A percentile compares a stretch with the other conserved stretches of the same genome.
Conservation (phyloP, 2,329 filamentous ascomycete species). For the Microdochium nivale region DNA sequence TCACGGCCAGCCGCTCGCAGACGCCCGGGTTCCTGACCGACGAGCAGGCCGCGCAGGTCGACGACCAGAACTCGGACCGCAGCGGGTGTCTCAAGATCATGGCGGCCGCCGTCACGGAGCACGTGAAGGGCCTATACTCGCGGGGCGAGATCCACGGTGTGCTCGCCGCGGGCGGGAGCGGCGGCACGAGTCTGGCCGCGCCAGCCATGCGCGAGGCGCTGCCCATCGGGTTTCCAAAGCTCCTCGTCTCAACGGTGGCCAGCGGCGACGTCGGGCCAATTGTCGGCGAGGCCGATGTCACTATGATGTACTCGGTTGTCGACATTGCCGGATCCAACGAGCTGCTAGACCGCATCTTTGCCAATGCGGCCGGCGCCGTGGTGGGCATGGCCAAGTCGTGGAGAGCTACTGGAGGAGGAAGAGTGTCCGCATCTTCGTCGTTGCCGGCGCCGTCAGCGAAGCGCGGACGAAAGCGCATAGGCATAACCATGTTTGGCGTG, state of each 20-base stretch:
- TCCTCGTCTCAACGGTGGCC: slow-evolving; percentile 63
- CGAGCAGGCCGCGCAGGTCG: slow-evolving; percentile 19
- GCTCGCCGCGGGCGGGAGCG: slow-evolving; percentile 52
- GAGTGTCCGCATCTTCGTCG: not conserved
- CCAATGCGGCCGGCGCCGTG: slow-evolving; percentile 55
- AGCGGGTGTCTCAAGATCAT: slow-evolving; percentile 50
- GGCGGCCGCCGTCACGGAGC: slow-evolving; percentile 33
- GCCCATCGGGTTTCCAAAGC: slow-evolving; percentile 59
- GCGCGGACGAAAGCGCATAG: slow-evolving; percentile 39
- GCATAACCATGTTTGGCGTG: slow-evolving; percentile 67
- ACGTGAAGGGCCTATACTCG: slow-evolving; percentile 29
- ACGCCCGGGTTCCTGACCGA: slow-evolving; percentile 27
- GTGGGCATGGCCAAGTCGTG: slow-evolving; percentile 47
- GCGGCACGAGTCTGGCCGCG: slow-evolving; percentile 52
- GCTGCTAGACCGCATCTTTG: slow-evolving; percentile 46
- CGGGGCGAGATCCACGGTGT: slow-evolving; percentile 40
- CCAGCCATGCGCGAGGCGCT: slow-evolving; percentile 51
- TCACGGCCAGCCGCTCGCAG: slow-evolving; percentile 33
- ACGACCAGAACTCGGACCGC: slow-evolving; percentile 29
- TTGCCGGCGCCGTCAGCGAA: not conserved
- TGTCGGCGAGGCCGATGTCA: slow-evolving; percentile 61
- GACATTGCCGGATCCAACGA: slow-evolving; percentile 60
- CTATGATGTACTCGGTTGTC: slow-evolving; percentile 63
- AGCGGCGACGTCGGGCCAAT: slow-evolving; percentile 56
- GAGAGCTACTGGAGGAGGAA: slow-evolving; percentile 2